Evolutionary conservation across 176 grass and related monocot species (phyloP), one percentile per base, ranked within the genome.

Genomic region (Carex parvula): DNA sequence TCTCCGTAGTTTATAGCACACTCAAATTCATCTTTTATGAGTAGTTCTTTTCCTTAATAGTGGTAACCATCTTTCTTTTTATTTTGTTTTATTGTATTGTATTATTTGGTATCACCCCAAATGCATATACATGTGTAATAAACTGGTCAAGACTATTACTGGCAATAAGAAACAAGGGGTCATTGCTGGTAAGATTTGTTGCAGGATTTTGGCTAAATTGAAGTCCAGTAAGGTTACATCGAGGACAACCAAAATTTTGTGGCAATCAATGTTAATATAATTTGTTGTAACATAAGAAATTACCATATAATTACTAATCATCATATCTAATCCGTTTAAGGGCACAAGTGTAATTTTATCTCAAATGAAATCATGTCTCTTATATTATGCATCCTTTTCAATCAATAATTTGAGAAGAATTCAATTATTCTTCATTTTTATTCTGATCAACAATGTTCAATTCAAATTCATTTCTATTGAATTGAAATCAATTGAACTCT

Each of bases 1-100:
- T 71, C 8, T 74, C 54, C 53, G 48, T 83, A 39, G 9, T 74
- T 60, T 26, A 59, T 59, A 68, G 4, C 84, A 88, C 61, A 81
- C 79, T 37, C 17, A 61, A 48, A 65, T 80, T 81, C 37, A 50
- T 74, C 71, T 9, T 90, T 81, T 55, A 24, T 0, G 4, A 10
- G 67, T 41, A 69, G 4, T 41, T 42, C 18, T 71, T 18, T 18
- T 73, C 39, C 86, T 64, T 0, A 32, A 58, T 39, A 26, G 95
- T 93, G 95, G 95, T 97, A 94, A 24, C 24, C 24, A 24, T 65
- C 85, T 41, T 6, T 76, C 85, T 87, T 48, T 87, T 62, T 17
- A 44, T 82, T 60, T 42, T 64, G 35, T 82, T 29, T 82, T 20
- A 29, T 15, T 52, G 48, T 79, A 33, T 77, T 54, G 13, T 55